Evolutionary conservation across 176 grass and related monocot genomes (phyloP).

Genomic region (Eragrostis curvula): DNA sequence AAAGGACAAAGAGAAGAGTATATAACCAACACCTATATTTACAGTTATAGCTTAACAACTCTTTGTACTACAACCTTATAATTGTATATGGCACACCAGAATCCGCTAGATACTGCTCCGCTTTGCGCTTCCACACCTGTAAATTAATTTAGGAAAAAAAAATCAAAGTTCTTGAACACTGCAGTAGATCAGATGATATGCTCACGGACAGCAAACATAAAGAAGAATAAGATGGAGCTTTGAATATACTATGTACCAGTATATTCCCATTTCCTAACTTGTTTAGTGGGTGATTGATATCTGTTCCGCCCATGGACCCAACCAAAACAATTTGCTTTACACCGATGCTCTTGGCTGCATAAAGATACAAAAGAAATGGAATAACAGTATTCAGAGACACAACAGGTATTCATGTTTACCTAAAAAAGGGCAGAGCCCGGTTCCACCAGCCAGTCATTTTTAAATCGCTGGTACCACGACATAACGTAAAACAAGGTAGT

Average conservation of each 20-base stretch:
- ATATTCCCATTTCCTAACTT: slow-evolving; percentile 87
- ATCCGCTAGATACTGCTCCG: slow-evolving; percentile 84
- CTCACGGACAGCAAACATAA: neutral
- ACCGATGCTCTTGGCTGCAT: slow-evolving; percentile 65
- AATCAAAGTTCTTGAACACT: neutral
- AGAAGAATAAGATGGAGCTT: neutral
- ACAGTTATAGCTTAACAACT: neutral
- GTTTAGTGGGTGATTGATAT: slow-evolving; percentile 88
- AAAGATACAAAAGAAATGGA: neutral
- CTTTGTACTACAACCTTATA: slow-evolving; percentile 58
- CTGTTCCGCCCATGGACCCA: slow-evolving; percentile 93
- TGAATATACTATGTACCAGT: slow-evolving; percentile 45
- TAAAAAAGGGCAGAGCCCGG: neutral
- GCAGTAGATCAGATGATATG: neutral
- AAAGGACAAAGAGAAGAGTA: neutral
- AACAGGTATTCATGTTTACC: neutral
- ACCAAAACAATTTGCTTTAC: slow-evolving; percentile 88
- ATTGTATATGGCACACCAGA: slow-evolving; percentile 92
- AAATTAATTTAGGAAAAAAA: neutral
- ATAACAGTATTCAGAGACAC: neutral
- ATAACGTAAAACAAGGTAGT: neutral
- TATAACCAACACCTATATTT: neutral
- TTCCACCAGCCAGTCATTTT: neutral
- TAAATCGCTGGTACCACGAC: neutral
- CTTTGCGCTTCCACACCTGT: slow-evolving; percentile 89